phyloP scores from a whole-genome alignment of 495 filamentous ascomycete species.

The Neurospora terricola region DNA sequence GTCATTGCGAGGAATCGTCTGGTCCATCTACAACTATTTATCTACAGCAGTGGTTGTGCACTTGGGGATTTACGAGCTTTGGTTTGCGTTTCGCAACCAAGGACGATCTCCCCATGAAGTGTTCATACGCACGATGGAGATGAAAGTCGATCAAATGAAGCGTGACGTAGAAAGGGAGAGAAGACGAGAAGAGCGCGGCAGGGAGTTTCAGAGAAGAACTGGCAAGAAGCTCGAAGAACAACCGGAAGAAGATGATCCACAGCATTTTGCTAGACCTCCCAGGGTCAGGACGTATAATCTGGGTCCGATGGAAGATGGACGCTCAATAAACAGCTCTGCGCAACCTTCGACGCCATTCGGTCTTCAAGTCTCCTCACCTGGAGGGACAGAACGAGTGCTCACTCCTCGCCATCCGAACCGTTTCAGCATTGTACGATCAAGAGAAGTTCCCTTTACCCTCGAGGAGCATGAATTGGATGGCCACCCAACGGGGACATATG shows the following conservation, averaged over 20 bases:
- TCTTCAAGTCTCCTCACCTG: background rate
- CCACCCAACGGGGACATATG: background rate
- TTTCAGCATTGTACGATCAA: background rate
- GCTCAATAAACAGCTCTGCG: no score
- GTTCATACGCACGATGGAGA: background rate
- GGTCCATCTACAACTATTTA: constrained; percentile 7
- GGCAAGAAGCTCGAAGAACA: background rate
- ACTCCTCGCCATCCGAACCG: background rate
- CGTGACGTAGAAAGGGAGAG: background rate
- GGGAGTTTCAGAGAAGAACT: background rate
- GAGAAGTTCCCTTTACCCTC: background rate
- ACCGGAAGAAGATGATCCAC: no score
- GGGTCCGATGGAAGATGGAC: no score
- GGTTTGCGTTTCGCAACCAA: constrained; percentile 1
- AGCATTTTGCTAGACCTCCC: no score
- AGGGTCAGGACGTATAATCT: no score
- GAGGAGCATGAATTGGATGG: no score
- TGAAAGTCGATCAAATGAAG: background rate
- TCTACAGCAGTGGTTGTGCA: constrained; percentile 2
- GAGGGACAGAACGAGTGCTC: background rate
- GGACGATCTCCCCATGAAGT: background rate
- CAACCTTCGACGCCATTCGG: no score
- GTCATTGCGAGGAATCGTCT: constrained; percentile 5
- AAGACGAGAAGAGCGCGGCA: background rate
- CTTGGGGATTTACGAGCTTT: constrained; percentile 13